Conservation (phyloP, 139 green algal genomes). For the Chlorella sp. region DNA sequence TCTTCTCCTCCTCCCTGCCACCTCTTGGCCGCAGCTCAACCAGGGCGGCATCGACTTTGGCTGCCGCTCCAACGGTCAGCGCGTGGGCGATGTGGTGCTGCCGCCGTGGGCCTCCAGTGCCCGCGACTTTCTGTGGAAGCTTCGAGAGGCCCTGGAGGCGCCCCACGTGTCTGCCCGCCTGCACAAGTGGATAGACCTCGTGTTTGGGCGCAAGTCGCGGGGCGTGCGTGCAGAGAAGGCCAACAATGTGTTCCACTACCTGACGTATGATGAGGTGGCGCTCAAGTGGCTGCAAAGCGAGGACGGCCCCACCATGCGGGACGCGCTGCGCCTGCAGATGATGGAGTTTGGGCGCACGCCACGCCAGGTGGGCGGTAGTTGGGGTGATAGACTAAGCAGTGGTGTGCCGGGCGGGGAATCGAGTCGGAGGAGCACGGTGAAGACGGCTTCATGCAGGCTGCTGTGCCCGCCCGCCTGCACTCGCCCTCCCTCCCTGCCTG, state of each 20-base stretch:
- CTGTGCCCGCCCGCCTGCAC: background rate
- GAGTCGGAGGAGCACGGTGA: background rate
- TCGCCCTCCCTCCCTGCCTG: background rate
- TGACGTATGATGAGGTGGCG: slow-evolving; percentile 79
- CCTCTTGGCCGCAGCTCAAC: slow-evolving; percentile 46
- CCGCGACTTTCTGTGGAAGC: slow-evolving; percentile 57
- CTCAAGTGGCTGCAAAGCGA: slow-evolving; percentile 43
- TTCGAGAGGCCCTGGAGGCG: slow-evolving; percentile 67
- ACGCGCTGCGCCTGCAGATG: slow-evolving; percentile 68
- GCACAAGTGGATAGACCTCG: slow-evolving; percentile 81
- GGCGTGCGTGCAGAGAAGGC: slow-evolving; percentile 55
- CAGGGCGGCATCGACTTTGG: slow-evolving; percentile 54
- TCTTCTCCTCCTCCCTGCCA: slow-evolving; percentile 8
- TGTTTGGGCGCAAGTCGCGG: slow-evolving; percentile 67
- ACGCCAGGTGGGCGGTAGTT: slow-evolving; percentile 52
- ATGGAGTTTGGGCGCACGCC: slow-evolving; percentile 80
- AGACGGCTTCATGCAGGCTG: background rate
- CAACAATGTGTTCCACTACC: slow-evolving; percentile 82
- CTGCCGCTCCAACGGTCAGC: background rate
- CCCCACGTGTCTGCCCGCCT: slow-evolving; percentile 65
- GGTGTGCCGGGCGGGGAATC: slow-evolving; percentile 38
- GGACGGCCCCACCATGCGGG: slow-evolving; percentile 32
- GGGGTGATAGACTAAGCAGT: background rate
- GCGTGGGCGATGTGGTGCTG: slow-evolving; percentile 73
- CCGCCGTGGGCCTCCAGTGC: slow-evolving; percentile 72